Base-by-base conservation (phyloP, 2,329 filamentous ascomycete species). In the Colletotrichum limetticola region DNA sequence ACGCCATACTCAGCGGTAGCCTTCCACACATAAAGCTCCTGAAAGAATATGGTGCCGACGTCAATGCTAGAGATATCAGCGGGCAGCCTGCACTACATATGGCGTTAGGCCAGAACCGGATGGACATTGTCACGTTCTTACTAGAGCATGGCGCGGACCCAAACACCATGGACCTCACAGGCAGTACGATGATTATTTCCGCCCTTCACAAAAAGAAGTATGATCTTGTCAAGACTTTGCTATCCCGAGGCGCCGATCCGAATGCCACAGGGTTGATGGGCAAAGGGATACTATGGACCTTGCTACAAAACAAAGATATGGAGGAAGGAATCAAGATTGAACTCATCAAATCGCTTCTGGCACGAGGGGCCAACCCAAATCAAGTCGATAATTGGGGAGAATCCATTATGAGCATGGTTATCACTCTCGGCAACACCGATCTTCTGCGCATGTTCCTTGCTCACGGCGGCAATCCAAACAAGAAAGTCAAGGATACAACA, bases 111-210 rank as follows among this genome's bases (percentile, higher is more conserved):
- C 74, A 76, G 60, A 77, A 77, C 68, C 72, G 77, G 22, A 76
- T 78, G 9, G 78, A 81, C n/a, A 78, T 85, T 74, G 75, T 79
- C 22, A 75, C 79, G 3, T 69, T 82, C 1, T 79, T 85, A 2
- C 75, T 85, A 1, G 76, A 79, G 7, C 77, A 77, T 14, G 83
- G 84, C 0, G 82, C 81, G 3, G 78, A 82, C 26, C 74, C 78
- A 6, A 78, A 81, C 24, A 75, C 75, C 1, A 78, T 77, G 16
- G 80, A 78, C 2, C 56, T 80, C 3, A 78, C 76, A 0, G 84
- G 83, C 12, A 67, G 76, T 0, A 78, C 79, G 1, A 78, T 85
- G 11, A 75, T 84, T 6, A 78, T 79, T 4, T 79, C 82, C 28
- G 78, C 82, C 0, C 73, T 85, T 2, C 63, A 73, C 63, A 80